Percentiles rank a stretch among this genome's conserved stretches.
phyloP scores from a whole-genome alignment of 345 rosid species.

The Stellera chamaejasme region DNA sequence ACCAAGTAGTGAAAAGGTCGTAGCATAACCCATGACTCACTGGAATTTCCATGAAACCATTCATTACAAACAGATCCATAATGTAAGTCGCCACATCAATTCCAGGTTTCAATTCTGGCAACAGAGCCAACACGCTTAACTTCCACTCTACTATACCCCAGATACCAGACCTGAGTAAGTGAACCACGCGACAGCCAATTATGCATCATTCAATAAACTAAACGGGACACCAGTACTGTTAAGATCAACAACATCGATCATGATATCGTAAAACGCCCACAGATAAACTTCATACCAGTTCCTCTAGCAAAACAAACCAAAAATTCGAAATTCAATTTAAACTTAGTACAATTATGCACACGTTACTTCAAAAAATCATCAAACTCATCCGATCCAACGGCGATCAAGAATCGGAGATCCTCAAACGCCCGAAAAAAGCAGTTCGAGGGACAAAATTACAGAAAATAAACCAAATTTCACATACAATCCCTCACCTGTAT shows the following conservation, averaged over 20 bases:
- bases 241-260: not conserved
- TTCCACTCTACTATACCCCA: too few relatives aligned
- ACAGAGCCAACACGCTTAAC: too few relatives aligned
- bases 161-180: too few relatives aligned
- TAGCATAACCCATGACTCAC: too few relatives aligned
- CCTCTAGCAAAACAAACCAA: constrained; percentile 6
- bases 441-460: not conserved
- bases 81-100: too few relatives aligned
- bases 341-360: not conserved
- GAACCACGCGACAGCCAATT: not conserved
- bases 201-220: not conserved
- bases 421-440: not conserved
- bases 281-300: not conserved
- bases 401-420: constrained; percentile 1
- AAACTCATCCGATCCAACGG: not conserved
- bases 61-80: too few relatives aligned
- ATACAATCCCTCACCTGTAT: constrained; percentile 9
- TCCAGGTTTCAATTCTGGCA: too few relatives aligned
- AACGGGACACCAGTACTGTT: too few relatives aligned
- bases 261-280: not conserved
- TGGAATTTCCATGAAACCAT: too few relatives aligned
- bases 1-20: too few relatives aligned
- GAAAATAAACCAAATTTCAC: not conserved
- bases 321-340: constrained; percentile 1
- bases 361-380: not conserved